Conservation (phyloP, 176 grass and related monocot genomes). For the Eragrostis curvula region DNA sequence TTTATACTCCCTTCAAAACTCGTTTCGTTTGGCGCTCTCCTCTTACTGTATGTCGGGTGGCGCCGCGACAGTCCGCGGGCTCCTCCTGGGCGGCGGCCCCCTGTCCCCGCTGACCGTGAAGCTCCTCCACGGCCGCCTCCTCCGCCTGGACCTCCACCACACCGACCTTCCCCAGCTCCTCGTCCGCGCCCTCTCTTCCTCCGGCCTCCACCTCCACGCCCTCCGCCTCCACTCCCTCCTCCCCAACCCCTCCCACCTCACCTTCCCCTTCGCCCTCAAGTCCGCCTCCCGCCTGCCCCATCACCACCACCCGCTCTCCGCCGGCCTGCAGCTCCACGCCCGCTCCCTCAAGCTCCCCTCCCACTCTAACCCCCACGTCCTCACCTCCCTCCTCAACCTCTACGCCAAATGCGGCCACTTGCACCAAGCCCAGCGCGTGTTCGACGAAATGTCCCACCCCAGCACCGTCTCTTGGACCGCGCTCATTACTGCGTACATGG, state of each 20-base stretch:
- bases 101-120: constrained; percentile 36
- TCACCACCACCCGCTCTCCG: neutral
- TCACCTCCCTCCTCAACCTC: constrained; percentile 62
- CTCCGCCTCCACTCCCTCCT: constrained; percentile 44
- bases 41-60: constrained; percentile 32
- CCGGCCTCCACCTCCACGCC: constrained; percentile 44
- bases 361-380: constrained; percentile 50
- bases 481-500: constrained; percentile 65
- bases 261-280: constrained; percentile 63
- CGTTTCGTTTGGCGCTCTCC: neutral
- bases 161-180: constrained; percentile 18
- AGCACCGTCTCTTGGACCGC: constrained; percentile 67
- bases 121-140: constrained; percentile 55
- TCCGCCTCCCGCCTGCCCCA: constrained; percentile 54
- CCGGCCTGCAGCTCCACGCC: constrained; percentile 54
- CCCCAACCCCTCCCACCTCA: constrained; percentile 48
- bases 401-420: constrained; percentile 54
- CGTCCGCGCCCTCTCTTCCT: constrained; percentile 49
- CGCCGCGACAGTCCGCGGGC: constrained; percentile 20
- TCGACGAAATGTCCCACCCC: constrained; percentile 66
- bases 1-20: neutral
- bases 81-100: constrained; percentile 19
- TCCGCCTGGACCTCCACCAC: constrained; percentile 54
- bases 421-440: constrained; percentile 39
- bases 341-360: constrained; percentile 57